phyloP scores from a whole-genome alignment of 1,284 basidiomycete species.

The Moesziomyces antarcticus region DNA sequence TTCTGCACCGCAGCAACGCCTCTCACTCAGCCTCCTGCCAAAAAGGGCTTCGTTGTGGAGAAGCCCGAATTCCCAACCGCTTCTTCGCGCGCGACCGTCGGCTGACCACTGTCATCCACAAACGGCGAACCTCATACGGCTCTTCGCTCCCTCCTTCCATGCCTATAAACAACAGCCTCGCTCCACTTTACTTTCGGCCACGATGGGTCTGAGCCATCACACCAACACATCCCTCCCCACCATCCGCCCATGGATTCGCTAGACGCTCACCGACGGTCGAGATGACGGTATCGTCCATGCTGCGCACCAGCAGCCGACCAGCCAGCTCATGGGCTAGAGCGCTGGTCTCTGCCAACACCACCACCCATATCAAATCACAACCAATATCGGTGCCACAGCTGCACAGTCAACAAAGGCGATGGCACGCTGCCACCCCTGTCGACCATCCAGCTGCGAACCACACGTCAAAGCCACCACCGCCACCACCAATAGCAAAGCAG shows the following conservation, averaged over 20 bases:
- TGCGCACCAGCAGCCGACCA: not conserved
- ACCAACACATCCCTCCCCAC: not conserved
- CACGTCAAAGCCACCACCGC: slow-evolving; percentile 2
- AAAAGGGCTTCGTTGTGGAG: not conserved
- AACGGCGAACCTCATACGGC: not conserved
- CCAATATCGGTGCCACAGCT: not conserved
- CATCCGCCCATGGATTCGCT: not conserved
- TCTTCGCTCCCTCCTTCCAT: not conserved
- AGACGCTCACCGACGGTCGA: not conserved
- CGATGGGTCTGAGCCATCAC: not conserved
- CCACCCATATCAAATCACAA: not conserved
- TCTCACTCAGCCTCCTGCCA: not conserved
- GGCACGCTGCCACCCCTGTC: slow-evolving; percentile 31
- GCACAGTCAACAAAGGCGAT: slow-evolving; percentile 24
- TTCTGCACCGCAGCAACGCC: not conserved
- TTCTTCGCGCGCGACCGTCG: too few relatives aligned
- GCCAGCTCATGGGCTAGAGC: not conserved
- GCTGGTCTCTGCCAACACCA: not conserved
- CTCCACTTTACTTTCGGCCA: not conserved
- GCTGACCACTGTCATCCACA: not conserved
- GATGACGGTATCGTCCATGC: not conserved
- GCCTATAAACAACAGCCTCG: not conserved
- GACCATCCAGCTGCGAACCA: slow-evolving; percentile 13
- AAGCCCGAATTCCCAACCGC: not conserved
- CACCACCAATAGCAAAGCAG: slow-evolving; percentile 9